Evolutionary conservation across 768 basidiomycete species (phyloP).

Genomic region (Suillus paluster): DNA sequence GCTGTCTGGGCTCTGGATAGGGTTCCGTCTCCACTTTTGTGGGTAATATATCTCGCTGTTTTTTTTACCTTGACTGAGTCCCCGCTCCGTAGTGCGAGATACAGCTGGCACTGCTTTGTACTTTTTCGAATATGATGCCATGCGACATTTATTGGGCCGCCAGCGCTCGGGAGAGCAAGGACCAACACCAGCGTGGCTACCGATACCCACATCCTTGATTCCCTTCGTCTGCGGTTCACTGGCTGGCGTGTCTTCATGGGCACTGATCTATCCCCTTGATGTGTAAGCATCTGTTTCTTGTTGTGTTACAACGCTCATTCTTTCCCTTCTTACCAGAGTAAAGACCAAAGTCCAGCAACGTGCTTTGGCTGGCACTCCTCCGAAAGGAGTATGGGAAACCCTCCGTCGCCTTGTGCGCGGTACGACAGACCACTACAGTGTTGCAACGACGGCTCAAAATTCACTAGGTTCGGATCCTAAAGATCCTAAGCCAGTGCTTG

Average conservation of each 20-base stretch:
- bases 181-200: constrained; percentile 82
- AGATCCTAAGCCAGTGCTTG: constrained; percentile 74
- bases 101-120: constrained; percentile 89
- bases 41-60: constrained; percentile 29
- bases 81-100: constrained; percentile 68
- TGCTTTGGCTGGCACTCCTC: constrained; percentile 76
- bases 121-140: constrained; percentile 92
- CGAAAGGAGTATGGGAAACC: constrained; percentile 75
- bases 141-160: constrained; percentile 86
- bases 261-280: constrained; percentile 91
- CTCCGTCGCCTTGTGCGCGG: constrained; percentile 81
- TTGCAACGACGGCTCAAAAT: constrained; percentile 8
- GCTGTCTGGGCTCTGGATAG: constrained; percentile 73
- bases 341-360: constrained; percentile 98
- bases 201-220: constrained; percentile 76
- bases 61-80: not conserved
- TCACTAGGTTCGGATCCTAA: constrained; percentile 74
- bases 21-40: constrained; percentile 88
- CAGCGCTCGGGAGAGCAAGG: constrained; percentile 80
- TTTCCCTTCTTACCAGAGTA: constrained; percentile 51
- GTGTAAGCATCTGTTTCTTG: constrained; percentile 58
- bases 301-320: constrained; percentile 6
- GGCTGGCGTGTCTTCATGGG: constrained; percentile 90
- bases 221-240: constrained; percentile 92
- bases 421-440: constrained; percentile 31